Base-by-base conservation (phyloP, 108 stramenopile genomes). In the Cyclotella choctawhatcheeana region DNA sequence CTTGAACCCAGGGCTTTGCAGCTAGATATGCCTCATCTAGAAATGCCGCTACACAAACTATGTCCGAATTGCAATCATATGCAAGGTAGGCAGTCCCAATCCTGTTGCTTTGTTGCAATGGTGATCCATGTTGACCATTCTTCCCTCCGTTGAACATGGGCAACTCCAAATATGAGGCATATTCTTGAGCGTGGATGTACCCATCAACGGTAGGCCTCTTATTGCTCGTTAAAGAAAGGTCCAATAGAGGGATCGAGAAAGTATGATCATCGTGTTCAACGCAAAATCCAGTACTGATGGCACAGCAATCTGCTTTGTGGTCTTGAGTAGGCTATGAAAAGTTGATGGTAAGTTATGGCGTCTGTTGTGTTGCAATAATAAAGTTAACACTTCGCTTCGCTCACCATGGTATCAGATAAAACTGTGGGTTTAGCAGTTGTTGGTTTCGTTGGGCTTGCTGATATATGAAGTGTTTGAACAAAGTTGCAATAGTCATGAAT, bases 141-240 rank as follows among this genome's bases (percentile, higher is more conserved):
- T 58, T 58, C 2, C 29, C 56, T 14, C 56, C 56, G 32, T 58
- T 58, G 16, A 58, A 58, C 56, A 58, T 58, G 1, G 56, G 56
- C 1, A 58, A 31, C 56, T 33, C 32, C 3, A 58, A 17, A 40
- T 32, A 58, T 6, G 2, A 4, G 1, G 56, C 30, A 17, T 58
- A 58, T 31, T 58, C 56, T 5, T 22, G 2, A 22, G 21, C 20
- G 24, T 45, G n/a, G 18, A 26, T 4, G 52, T 20, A 5, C 13
- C 54, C 54, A 55, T 55, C 26, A 27, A 55, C 16, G 4, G 16
- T 26, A 5, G 54, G 54, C 27, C 54, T 26, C 7, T 4, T 2
- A 30, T 20, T 27, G 16, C 54, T 55, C 16, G 26, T 26, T 2
- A 10, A 4, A 7, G 29, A 27, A 5, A 55, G 27, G 26, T 55